Evolutionary conservation across 106 monocot genomes (phyloP), one percentile per base, ranked within the genome.

Genomic region (Dendrobium nobile): DNA sequence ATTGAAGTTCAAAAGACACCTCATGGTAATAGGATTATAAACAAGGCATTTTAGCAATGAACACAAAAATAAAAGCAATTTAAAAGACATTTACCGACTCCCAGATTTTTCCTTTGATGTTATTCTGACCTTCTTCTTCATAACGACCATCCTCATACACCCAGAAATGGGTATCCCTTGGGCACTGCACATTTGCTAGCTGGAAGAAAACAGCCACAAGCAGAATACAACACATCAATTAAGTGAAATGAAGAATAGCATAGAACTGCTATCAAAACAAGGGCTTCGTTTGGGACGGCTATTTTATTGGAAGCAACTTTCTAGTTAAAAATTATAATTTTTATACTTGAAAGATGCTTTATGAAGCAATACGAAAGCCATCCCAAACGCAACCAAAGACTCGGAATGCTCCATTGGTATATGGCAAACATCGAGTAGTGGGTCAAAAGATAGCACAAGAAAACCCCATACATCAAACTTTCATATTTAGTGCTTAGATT

Each of bases 141-240:
- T 92, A 97, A 0, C 92, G 87, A 18, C 96, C 96, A 85, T 94
- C 96, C 77, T 97, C 84, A 90, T 97, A 92, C 27, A 97, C 92
- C 96, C 96, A 97, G 58, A 94, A 97, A 85, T 97, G 96, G 31
- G 96, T 94, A 85, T 88, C 93, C 20, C 90, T 90, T 19, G 96
- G 94, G 15, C 96, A 97, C 31, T 94, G 96, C 80, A 97, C 96
- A 47, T 83, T 85, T 79, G 94, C 94, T 61, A 97, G 44, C 96
- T 97, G 87, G 67, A 88, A 41, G 27, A 10, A 77, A 47, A 80
- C 26, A 58, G 10, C 40, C 33, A 4, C 31, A 70, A 33, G 70
- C 11, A 33, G 13, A 70, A n/a, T 15, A 65, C 64, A 24, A 65
- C 31, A 68, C 10, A 70, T 70, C 33, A 15, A 70, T 9, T 24